phyloP scores from a whole-genome alignment of 2,329 filamentous ascomycete species.

The Lecanoromycetidae sp. region DNA sequence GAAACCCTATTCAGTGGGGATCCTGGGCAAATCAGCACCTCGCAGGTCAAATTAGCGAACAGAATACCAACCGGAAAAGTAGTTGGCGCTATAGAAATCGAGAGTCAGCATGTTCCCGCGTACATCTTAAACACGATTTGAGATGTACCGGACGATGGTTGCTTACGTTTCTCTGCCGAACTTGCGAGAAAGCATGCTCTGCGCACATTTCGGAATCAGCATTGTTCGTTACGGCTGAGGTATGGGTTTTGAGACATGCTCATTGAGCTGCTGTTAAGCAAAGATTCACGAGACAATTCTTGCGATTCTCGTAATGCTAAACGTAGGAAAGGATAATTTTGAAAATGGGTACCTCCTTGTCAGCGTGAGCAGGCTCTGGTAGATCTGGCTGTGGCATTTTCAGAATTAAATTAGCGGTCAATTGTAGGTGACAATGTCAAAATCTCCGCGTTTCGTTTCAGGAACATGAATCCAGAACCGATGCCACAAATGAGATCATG shows the following conservation, averaged over 20 bases:
- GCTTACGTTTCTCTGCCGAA: constrained; percentile 38
- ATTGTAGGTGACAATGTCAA: neutral
- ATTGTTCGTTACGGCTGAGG: no score
- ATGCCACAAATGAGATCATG: constrained; percentile 1
- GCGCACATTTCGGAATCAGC: no score
- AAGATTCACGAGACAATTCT: no score
- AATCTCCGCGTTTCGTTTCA: neutral
- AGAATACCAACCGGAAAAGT: constrained; percentile 34
- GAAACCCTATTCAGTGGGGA: constrained; percentile 40
- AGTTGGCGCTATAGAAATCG: constrained; percentile 32
- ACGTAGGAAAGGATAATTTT: no score
- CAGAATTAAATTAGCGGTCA: neutral
- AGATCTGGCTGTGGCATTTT: constrained; percentile 33
- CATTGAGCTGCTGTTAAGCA: no score
- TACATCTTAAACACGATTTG: neutral
- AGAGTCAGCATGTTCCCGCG: no score
- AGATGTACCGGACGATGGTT: no score
- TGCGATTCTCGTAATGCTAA: no score
- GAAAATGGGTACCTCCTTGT: no score
- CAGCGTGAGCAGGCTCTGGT: constrained; percentile 46
- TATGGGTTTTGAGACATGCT: no score
- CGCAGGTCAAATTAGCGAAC: neutral
- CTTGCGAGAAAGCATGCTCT: constrained; percentile 41
- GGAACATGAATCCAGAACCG: neutral
- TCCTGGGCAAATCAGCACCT: constrained; percentile 24